A percentile compares a stretch with the other conserved stretches of the same genome.
Conservation (phyloP, 805 yeast genomes). For the Nakazawaea peltata region DNA sequence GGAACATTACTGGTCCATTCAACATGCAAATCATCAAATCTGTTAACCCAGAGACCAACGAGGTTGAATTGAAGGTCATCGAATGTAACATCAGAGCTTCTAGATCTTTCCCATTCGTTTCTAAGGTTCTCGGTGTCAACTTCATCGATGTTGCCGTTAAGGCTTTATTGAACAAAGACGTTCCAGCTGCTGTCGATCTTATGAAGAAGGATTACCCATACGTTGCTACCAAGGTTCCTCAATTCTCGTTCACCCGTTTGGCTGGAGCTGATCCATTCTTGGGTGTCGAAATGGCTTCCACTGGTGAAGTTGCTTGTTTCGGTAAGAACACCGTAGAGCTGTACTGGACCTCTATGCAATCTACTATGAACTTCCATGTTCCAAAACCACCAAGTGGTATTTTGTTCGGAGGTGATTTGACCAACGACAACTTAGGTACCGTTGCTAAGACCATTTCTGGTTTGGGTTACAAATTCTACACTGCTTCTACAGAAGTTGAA, state of each 20-base stretch:
- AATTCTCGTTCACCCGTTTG: slow-evolving; percentile 94
- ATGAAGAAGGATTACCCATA: slow-evolving; percentile 70
- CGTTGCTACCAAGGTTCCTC: slow-evolving; percentile 97
- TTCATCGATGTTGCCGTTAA: slow-evolving; percentile 92
- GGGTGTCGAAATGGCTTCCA: slow-evolving; percentile 99
- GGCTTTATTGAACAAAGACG: slow-evolving; percentile 68
- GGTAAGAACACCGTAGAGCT: slow-evolving; percentile 84
- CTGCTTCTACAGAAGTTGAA: slow-evolving; percentile 67
- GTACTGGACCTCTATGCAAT: slow-evolving; percentile 95
- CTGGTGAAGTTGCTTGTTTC: slow-evolving; percentile 98
- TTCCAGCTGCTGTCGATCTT: slow-evolving; percentile 75
- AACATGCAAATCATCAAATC: slow-evolving; percentile 95
- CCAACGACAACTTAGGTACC: slow-evolving; percentile 57
- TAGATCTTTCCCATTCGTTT: slow-evolving; percentile 97
- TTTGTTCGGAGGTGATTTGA: slow-evolving; percentile 89
- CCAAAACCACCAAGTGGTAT: slow-evolving; percentile 89
- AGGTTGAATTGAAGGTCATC: slow-evolving; percentile 79
- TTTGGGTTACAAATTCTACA: slow-evolving; percentile 75
- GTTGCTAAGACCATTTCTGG: slow-evolving; percentile 65
- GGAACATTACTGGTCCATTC: slow-evolving; percentile 96
- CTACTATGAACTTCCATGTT: slow-evolving; percentile 93
- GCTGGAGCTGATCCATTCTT: slow-evolving; percentile 99
- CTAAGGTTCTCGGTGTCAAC: slow-evolving; percentile 91
- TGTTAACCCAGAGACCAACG: slow-evolving; percentile 48
- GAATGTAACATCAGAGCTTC: slow-evolving; percentile 99